A percentile compares a stretch with the other conserved stretches of the same genome.
phyloP scores from a whole-genome alignment of 2,329 filamentous ascomycete species.

The Sporothrix pseudoabietina region DNA sequence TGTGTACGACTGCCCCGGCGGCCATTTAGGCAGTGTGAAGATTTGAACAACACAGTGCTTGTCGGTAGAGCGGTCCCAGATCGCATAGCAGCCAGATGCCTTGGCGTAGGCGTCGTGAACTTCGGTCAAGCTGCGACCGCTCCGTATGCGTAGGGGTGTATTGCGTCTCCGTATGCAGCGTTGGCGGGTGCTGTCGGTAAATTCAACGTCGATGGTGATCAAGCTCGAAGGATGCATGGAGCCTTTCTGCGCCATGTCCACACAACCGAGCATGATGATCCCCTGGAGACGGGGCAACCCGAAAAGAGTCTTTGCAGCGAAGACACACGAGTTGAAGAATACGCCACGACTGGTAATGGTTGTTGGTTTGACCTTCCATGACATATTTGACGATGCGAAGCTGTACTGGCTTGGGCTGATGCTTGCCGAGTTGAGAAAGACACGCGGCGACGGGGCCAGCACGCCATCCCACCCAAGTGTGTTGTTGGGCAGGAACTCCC shows the following conservation, averaged over 20 bases:
- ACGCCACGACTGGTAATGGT: background rate
- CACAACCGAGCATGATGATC: background rate
- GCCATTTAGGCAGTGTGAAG: background rate
- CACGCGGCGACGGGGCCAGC: background rate
- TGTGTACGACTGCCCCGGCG: background rate
- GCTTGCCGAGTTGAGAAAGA: background rate
- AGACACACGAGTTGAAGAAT: background rate
- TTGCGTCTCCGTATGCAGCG: background rate
- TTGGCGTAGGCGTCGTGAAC: background rate
- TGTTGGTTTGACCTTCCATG: background rate
- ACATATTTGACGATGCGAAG: background rate
- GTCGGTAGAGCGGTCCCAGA: background rate
- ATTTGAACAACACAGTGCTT: background rate
- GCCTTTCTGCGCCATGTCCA: background rate
- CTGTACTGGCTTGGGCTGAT: background rate
- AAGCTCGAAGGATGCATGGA: background rate
- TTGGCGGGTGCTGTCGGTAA: background rate
- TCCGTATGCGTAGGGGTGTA: background rate
- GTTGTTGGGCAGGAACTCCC: slow-evolving; percentile 28
- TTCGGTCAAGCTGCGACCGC: background rate
- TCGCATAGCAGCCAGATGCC: background rate
- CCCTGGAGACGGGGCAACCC: background rate
- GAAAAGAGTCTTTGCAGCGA: background rate
- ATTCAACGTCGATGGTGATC: background rate
- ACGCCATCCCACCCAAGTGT: slow-evolving; percentile 7